Conservation (phyloP, 345 rosid genomes). For the Aquilaria malaccensis region DNA sequence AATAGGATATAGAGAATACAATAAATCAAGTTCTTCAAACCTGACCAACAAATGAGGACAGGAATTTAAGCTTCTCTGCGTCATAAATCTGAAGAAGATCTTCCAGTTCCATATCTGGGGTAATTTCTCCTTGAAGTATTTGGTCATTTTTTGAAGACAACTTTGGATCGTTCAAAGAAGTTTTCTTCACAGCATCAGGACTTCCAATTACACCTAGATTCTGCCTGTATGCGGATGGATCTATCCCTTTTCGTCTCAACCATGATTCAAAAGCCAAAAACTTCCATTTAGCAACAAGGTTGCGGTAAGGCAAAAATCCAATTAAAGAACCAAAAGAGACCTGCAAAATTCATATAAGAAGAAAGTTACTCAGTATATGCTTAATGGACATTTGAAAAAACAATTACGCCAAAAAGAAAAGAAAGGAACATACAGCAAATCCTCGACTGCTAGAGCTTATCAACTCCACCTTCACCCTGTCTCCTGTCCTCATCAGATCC, state of each 20-base stretch:
- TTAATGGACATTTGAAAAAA: background rate
- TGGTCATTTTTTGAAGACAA: conserved; percentile 26
- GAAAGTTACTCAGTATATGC: no score
- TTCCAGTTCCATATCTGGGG: conserved; percentile 68
- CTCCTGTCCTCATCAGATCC: conserved; percentile 45
- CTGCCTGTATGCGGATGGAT: conserved; percentile 67
- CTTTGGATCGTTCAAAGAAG: conserved; percentile 26
- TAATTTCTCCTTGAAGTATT: conserved; percentile 32
- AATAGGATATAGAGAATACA: conserved; percentile 4
- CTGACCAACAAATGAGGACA: conserved; percentile 87
- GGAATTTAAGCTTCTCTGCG: conserved; percentile 73
- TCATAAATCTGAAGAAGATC: conserved; percentile 81
- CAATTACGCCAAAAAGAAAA: conserved; percentile 1
- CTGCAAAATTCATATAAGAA: conserved; percentile 30
- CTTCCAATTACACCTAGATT: conserved; percentile 63
- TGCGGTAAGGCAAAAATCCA: conserved; percentile 84
- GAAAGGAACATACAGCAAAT: conserved; percentile 58
- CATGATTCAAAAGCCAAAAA: conserved; percentile 93
- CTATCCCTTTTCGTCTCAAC: conserved; percentile 82
- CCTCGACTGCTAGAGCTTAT: conserved; percentile 79
- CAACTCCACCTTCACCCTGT: conserved; percentile 65
- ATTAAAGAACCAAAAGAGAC: conserved; percentile 80
- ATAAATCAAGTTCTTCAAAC: conserved; percentile 31
- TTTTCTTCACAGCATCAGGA: conserved; percentile 32
- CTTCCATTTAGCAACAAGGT: conserved; percentile 74